These are phyloP conservation scores for Hansenula anomala DNA, from an alignment of 1,139 yeast species.

Conservation along the genomic window DNA sequence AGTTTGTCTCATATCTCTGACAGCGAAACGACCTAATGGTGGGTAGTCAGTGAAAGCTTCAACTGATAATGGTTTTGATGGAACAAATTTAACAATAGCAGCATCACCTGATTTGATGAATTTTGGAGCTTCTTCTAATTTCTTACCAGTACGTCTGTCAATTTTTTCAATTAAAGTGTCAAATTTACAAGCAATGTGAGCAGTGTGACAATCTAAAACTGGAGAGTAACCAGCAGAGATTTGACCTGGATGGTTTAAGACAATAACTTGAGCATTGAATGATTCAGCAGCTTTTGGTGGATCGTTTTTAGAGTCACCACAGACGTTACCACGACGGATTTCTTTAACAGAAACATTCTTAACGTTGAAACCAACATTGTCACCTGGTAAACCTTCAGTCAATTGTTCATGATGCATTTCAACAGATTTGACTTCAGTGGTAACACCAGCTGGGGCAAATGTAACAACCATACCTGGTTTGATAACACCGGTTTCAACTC, in stretches of 20 bases:
- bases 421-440: conserved; percentile 91
- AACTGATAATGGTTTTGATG: conserved; percentile 97
- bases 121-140: conserved; percentile 77
- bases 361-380: conserved; percentile 93
- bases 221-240: conserved; percentile 92
- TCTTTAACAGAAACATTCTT: conserved; percentile 93
- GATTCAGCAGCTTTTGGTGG: conserved; percentile 82
- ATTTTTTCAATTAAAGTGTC: conserved; percentile 81
- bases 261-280: conserved; percentile 86
- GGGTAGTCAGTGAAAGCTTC: conserved; percentile 97
- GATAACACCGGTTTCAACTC: conserved; percentile 90
- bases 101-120: conserved; percentile 92
- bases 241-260: conserved; percentile 93
- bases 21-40: conserved; percentile 99
- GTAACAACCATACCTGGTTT: conserved; percentile 90
- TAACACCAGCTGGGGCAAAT: conserved; percentile 89
- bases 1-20: conserved; percentile 99
- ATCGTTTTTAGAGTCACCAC: conserved; percentile 94
- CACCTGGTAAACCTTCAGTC: conserved; percentile 86
- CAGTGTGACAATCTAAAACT: conserved; percentile 92
- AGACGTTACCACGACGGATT: conserved; percentile 92
- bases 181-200: conserved; percentile 92
- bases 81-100: conserved; percentile 86
- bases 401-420: conserved; percentile 93
- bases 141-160: conserved; percentile 94